Evolutionary conservation across 2,329 filamentous ascomycete genomes (phyloP).

Genomic region (Talaromyces islandicus): DNA sequence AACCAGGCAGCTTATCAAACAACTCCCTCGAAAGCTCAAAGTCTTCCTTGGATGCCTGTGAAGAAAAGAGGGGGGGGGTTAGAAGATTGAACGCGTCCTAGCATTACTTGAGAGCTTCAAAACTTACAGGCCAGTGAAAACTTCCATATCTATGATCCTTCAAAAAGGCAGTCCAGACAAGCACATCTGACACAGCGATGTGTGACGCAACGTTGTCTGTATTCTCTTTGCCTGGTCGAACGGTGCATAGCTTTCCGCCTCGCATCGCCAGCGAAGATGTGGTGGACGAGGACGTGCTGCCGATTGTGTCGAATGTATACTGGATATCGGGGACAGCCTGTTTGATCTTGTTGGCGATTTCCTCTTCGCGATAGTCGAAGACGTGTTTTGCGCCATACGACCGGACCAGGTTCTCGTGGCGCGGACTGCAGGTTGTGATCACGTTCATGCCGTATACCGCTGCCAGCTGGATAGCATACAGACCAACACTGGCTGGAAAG

Average conservation of each 20-base stretch:
- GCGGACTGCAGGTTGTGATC: constrained; percentile 31
- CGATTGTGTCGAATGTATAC: constrained; percentile 20
- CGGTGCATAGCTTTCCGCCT: neutral
- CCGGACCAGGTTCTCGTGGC: constrained; percentile 25
- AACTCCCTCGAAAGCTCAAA: constrained; percentile 32
- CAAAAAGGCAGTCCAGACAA: constrained; percentile 23
- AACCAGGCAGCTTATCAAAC: constrained; percentile 30
- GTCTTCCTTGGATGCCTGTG: constrained; percentile 29
- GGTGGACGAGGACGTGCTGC: neutral
- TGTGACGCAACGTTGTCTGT: neutral
- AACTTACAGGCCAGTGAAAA: constrained; percentile 33
- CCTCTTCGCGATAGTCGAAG: constrained; percentile 35
- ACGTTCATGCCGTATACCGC: constrained; percentile 23
- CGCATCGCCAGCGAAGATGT: neutral
- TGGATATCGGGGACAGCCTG: constrained; percentile 25
- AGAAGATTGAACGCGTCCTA: neutral
- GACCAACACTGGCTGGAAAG: constrained; percentile 33
- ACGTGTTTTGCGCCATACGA: constrained; percentile 26
- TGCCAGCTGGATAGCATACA: constrained; percentile 33
- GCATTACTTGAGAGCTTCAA: neutral
- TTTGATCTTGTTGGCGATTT: constrained; percentile 30
- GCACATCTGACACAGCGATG: constrained; percentile 10
- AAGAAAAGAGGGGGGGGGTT: neutral
- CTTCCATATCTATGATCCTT: constrained; percentile 25
- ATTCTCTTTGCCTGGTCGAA: neutral